Evolutionary conservation across 768 basidiomycete genomes (phyloP).

Genomic region (Sporobolomyces pararoseus): DNA sequence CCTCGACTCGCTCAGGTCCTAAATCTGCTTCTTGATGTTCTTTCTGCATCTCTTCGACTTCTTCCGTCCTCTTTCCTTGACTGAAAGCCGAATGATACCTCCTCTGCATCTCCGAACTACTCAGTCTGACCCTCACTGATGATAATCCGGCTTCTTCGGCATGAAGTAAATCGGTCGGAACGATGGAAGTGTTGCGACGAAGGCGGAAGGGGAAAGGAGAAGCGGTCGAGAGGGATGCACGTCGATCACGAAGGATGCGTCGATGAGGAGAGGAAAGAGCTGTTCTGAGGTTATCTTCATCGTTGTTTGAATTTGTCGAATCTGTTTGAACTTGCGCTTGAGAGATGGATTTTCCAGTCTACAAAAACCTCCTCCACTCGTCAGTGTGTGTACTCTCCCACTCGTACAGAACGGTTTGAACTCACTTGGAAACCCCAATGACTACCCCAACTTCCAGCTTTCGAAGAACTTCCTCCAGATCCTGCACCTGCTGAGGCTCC

Average conservation of each 20-base stretch:
- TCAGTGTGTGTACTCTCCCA: too few species aligned
- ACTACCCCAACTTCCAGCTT: constrained; percentile 32
- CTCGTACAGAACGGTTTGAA: neutral
- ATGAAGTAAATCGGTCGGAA: constrained; percentile 19
- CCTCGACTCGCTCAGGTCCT: neutral
- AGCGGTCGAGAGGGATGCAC: neutral
- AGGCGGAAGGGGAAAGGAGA: neutral
- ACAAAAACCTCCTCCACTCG: neutral
- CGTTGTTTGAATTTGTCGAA: constrained; percentile 18
- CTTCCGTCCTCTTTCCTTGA: constrained; percentile 9
- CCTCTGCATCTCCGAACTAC: constrained; percentile 32
- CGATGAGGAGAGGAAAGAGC: constrained; percentile 12
- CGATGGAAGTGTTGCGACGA: constrained; percentile 16
- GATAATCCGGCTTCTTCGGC: constrained; percentile 35
- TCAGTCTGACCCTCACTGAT: constrained; percentile 15
- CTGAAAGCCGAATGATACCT: constrained; percentile 35
- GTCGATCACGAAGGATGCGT: constrained; percentile 9
- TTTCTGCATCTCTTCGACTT: constrained; percentile 21
- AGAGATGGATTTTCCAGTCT: constrained; percentile 21
- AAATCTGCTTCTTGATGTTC: constrained; percentile 39
- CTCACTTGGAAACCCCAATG: constrained; percentile 38
- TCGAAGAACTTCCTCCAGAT: constrained; percentile 22
- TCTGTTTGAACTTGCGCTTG: constrained; percentile 24
- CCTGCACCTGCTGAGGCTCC: constrained; percentile 18
- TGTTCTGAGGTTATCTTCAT: constrained; percentile 31